Evolutionary conservation across 1,284 basidiomycete genomes (phyloP).

Genomic region (Schizopora paradoxa): DNA sequence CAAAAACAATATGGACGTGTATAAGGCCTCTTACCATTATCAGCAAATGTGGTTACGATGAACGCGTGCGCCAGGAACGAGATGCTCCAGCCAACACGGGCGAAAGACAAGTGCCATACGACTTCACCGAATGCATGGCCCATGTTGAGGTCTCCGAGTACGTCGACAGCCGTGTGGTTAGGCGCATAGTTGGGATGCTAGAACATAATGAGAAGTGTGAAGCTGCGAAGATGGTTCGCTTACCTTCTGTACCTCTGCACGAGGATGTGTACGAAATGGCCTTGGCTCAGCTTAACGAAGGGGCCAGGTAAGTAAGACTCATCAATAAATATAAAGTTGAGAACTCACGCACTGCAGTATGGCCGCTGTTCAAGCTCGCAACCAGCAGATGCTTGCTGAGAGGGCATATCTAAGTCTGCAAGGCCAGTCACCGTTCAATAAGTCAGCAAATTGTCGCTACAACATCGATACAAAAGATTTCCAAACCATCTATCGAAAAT

Average conservation of each 20-base stretch:
- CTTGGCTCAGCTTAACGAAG: slow-evolving; percentile 25
- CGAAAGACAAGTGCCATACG: background rate
- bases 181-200: slow-evolving; percentile 22
- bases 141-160: slow-evolving; percentile 28
- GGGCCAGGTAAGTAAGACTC: slow-evolving; percentile 25
- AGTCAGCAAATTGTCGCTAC: slow-evolving; percentile 11
- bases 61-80: no score
- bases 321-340: slow-evolving; percentile 7
- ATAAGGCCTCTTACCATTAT: background rate
- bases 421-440: slow-evolving; percentile 6
- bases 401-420: no score
- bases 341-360: slow-evolving; percentile 8
- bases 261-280: slow-evolving; percentile 27
- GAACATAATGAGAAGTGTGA: slow-evolving; percentile 26
- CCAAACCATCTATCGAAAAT: slow-evolving; percentile 22
- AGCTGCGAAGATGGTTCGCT: slow-evolving; percentile 17
- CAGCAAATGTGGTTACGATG: no score
- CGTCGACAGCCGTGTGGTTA: slow-evolving; percentile 14
- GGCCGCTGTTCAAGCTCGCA: slow-evolving; percentile 13
- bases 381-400: no score
- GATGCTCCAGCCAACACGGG: background rate
- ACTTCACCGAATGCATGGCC: slow-evolving; percentile 31
- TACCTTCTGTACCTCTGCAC: slow-evolving; percentile 30
- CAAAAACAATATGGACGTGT: background rate
- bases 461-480: slow-evolving; percentile 20